Base-by-base conservation (phyloP, 2,329 filamentous ascomycete genomes). In the Huntiella decipiens region DNA sequence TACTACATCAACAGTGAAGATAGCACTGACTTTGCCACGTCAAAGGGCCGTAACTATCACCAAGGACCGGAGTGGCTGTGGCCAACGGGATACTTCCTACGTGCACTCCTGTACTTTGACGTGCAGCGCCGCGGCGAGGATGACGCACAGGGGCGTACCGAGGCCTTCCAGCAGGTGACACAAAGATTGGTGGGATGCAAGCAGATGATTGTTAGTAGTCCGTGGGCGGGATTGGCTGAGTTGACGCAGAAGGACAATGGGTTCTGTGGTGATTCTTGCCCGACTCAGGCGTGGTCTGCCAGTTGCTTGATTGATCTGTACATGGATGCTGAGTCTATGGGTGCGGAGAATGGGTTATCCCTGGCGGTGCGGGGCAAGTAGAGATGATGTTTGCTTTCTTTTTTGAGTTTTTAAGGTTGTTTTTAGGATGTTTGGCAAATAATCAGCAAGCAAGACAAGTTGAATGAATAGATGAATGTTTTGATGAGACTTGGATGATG, bases 1-100 rank as follows among this genome's bases (percentile, higher is more conserved):
- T 84, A 91, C 66, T 98, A 98, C 65, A 77, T 80, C 67, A 98
- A 98, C 65, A 82, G 80, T 53, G 88, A 96, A 56, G 91, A 98
- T 62, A 88, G 80, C 50, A 76, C 74, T 10, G 83, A 96, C 60
- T 96, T 95, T 57, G 74, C 83, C 8, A 96, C 88, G 0, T 77
- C 82, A 54, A 96, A 96, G 63, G 91, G 91, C 43, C 73, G 91
- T 47, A 98, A 96, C 63, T 98, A 98, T 63, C 91, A 98, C 61
- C 88, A 96, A 61, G 91, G 91, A 4, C 92, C 91, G 0, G 91
- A 98, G 61, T 98, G 91, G 91, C 66, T 95, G 17, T 98, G 91
- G 91, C 92, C 88, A 0, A 88, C 85, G 1, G 91, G 91, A 4
- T 98, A 86, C 67, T 98, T 94, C 69, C 68, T 95, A 16, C 78